Conservation (phyloP, 208 protist genomes). For the Crithidia acanthocephali region DNA sequence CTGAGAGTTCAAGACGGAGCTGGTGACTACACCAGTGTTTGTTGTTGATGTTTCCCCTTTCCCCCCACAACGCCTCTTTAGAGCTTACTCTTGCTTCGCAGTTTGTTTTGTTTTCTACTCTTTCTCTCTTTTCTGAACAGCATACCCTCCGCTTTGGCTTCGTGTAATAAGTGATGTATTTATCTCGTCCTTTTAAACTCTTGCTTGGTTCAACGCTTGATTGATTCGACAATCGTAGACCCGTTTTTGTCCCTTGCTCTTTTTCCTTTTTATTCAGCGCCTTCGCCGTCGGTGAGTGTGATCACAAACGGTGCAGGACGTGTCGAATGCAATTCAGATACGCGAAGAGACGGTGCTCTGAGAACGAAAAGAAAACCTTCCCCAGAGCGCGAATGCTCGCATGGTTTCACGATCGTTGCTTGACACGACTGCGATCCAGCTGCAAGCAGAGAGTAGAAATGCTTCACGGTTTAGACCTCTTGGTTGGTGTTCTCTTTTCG, state of each 20-base stretch:
- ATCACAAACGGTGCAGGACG: background rate
- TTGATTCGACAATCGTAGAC: background rate
- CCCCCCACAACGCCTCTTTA: too few relatives aligned
- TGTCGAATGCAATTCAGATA: background rate
- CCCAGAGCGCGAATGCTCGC: too few relatives aligned
- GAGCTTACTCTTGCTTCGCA: too few relatives aligned
- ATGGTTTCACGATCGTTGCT: too few relatives aligned
- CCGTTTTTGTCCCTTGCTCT: background rate
- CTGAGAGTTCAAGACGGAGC: too few relatives aligned
- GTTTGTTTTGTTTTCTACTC: constrained; percentile 10
- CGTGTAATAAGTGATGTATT: constrained; percentile 18
- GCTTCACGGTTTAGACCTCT: too few relatives aligned
- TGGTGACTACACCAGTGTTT: too few relatives aligned
- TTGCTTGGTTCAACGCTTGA: constrained; percentile 8
- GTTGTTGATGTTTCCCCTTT: too few relatives aligned
- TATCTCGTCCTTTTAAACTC: constrained; percentile 3
- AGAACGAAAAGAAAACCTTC: too few relatives aligned
- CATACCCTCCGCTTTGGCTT: constrained; percentile 3
- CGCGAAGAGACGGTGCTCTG: background rate
- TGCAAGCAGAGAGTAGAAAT: background rate
- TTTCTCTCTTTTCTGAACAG: background rate
- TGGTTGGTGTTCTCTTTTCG: background rate
- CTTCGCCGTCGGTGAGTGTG: background rate
- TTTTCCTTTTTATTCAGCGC: background rate
- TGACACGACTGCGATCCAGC: too few relatives aligned